Conservation (phyloP, 2,329 filamentous ascomycete species). For the Stachybotrys chlorohalonatus region DNA sequence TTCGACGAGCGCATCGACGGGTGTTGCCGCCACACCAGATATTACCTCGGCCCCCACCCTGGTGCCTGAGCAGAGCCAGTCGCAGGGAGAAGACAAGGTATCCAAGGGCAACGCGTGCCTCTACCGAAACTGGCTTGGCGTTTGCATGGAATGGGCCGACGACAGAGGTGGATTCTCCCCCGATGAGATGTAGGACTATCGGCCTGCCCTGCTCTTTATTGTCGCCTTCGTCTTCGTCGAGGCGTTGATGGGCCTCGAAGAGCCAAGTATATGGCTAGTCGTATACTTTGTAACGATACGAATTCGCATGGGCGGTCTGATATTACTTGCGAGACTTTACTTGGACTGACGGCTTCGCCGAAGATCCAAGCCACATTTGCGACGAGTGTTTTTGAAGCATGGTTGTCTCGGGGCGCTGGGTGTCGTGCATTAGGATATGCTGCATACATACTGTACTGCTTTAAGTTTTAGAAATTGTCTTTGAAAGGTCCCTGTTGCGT, state of each 20-base stretch:
- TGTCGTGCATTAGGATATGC: too few relatives aligned
- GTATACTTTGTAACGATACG: not conserved
- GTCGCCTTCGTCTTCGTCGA: not conserved
- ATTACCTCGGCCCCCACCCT: slow-evolving; percentile 21
- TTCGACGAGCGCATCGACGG: slow-evolving; percentile 22
- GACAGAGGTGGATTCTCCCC: slow-evolving; percentile 13
- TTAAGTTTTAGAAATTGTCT: too few relatives aligned
- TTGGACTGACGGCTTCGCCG: too few relatives aligned
- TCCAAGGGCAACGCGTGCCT: slow-evolving; percentile 19
- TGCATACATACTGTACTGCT: too few relatives aligned
- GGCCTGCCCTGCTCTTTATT: not conserved
- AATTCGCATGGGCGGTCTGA: not conserved
- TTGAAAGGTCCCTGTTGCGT: too few relatives aligned
- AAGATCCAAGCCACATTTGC: too few relatives aligned
- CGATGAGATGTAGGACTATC: slow-evolving; percentile 20
- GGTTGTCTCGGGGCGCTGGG: too few relatives aligned
- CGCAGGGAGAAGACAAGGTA: slow-evolving; percentile 6
- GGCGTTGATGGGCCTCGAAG: not conserved
- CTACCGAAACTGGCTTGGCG: slow-evolving; percentile 29
- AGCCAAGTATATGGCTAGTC: not conserved
- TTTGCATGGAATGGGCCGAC: slow-evolving; percentile 28
- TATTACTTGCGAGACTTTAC: not conserved
- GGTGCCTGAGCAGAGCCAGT: slow-evolving; percentile 10
- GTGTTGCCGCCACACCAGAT: slow-evolving; percentile 14
- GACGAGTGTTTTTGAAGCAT: too few relatives aligned